These are phyloP conservation scores for Rhizoclosmatium globosum DNA, from an alignment of 192 early-diverging fungal species.

Conservation along the genomic window DNA sequence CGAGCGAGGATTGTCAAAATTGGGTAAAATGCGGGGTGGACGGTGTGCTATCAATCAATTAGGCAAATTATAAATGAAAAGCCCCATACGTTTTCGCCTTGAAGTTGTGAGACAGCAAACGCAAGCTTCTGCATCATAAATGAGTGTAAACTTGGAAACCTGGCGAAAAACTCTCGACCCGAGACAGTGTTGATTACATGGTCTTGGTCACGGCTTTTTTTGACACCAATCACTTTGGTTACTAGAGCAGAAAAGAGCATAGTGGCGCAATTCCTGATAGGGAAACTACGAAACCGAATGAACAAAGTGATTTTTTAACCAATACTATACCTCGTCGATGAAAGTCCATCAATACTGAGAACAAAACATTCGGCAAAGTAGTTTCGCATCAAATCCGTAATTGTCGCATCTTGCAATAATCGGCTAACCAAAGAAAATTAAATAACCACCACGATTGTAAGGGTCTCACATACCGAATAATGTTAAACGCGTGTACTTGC, in stretches of 20 bases:
- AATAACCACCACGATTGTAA: background rate
- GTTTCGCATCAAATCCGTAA: conserved; percentile 76
- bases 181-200: conserved; percentile 79
- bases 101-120: conserved; percentile 70
- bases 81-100: conserved; percentile 32
- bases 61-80: background rate
- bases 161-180: conserved; percentile 89
- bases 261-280: conserved; percentile 92
- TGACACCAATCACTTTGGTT: conserved; percentile 85
- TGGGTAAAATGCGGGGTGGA: conserved; percentile 91
- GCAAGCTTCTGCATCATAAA: conserved; percentile 80
- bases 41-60: conserved; percentile 41
- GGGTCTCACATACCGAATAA: conserved; percentile 60
- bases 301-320: background rate
- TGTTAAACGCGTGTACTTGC: conserved; percentile 94
- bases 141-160: conserved; percentile 81
- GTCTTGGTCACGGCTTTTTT: conserved; percentile 76
- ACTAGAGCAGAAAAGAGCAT: conserved; percentile 91
- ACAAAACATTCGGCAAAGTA: conserved; percentile 81
- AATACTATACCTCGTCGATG: conserved; percentile 54
- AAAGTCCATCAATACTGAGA: conserved; percentile 82
- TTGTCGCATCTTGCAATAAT: conserved; percentile 83
- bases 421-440: conserved; percentile 2
- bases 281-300: conserved; percentile 65
- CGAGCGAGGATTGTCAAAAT: conserved; percentile 87